A percentile compares a stretch with the other conserved stretches of the same genome.
Conservation (phyloP, 2,329 filamentous ascomycete genomes). For the Tolypocladium cylindrosporum region DNA sequence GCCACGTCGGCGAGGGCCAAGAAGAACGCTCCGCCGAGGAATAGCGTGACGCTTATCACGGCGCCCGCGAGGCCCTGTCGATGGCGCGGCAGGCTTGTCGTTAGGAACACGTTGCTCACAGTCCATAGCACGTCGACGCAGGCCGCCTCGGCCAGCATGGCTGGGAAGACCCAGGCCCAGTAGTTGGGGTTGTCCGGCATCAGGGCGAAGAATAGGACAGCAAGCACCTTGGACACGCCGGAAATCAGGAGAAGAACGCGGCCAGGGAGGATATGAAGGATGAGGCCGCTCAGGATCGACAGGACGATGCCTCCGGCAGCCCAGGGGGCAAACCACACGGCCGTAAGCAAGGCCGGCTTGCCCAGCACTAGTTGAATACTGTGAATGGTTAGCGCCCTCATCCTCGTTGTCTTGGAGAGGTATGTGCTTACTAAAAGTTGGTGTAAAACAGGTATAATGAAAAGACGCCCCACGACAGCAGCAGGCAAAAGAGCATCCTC, state of each 20-base stretch:
- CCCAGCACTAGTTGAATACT: slow-evolving; percentile 44
- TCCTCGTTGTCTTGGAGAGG: slow-evolving; percentile 1
- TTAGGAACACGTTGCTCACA: slow-evolving; percentile 58
- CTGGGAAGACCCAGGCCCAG: slow-evolving; percentile 56
- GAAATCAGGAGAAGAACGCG: slow-evolving; percentile 42
- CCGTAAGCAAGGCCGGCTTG: slow-evolving; percentile 41
- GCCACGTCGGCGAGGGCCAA: slow-evolving; percentile 54
- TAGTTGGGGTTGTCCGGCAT: slow-evolving; percentile 42
- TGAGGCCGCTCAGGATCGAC: slow-evolving; percentile 39
- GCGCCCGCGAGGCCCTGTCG: slow-evolving; percentile 57
- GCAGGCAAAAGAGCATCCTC: slow-evolving; percentile 41
- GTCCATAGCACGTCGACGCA: slow-evolving; percentile 59
- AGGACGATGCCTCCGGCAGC: slow-evolving; percentile 49
- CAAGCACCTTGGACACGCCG: slow-evolving; percentile 37
- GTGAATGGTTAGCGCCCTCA: neutral
- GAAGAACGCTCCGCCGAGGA: slow-evolving; percentile 53
- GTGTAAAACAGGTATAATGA: slow-evolving; percentile 54
- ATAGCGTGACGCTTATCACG: slow-evolving; percentile 50
- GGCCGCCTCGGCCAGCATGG: slow-evolving; percentile 49
- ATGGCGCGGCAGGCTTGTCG: slow-evolving; percentile 46
- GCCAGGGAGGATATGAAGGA: slow-evolving; percentile 46
- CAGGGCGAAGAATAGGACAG: slow-evolving; percentile 44
- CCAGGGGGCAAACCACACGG: slow-evolving; percentile 50
- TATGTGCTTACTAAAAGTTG: slow-evolving; percentile 47
- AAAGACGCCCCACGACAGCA: slow-evolving; percentile 42